Evolutionary conservation across 2,329 filamentous ascomycete species (phyloP).

Genomic region (Ophiostoma triangulosporum): DNA sequence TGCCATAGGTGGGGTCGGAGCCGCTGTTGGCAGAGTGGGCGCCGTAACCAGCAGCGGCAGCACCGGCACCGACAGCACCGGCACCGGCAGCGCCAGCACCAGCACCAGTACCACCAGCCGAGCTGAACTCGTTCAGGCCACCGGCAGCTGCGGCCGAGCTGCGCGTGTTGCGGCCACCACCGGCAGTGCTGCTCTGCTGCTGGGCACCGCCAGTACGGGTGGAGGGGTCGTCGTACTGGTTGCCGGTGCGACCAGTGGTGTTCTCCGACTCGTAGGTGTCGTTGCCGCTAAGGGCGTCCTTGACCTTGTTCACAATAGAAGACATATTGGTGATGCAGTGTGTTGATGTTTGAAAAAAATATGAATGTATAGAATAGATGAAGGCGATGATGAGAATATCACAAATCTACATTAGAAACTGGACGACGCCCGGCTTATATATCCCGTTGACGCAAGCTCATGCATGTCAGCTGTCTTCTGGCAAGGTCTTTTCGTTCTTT

Average conservation of each 20-base stretch:
- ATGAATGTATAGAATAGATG: neutral
- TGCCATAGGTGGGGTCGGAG: neutral
- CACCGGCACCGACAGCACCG: constrained; percentile 5
- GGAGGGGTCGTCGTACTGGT: constrained; percentile 15
- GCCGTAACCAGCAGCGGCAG: no score
- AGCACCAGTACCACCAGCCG: constrained; percentile 24
- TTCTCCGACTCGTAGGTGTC: neutral
- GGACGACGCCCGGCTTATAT: neutral
- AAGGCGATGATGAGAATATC: neutral
- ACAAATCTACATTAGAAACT: neutral
- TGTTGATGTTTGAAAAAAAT: neutral
- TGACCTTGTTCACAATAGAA: constrained; percentile 44
- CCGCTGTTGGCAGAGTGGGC: neutral
- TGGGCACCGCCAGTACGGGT: constrained; percentile 8
- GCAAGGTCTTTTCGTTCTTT: neutral
- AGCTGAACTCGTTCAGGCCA: constrained; percentile 13
- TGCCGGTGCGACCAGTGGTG: constrained; percentile 1
- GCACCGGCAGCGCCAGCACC: constrained; percentile 20
- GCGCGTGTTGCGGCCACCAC: constrained; percentile 11
- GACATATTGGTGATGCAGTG: constrained; percentile 33
- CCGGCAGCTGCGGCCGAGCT: neutral
- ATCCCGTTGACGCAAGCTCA: neutral
- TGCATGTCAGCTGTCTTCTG: neutral
- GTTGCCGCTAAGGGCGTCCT: constrained; percentile 33
- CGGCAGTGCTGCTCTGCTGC: neutral